Evolutionary conservation across 2,329 filamentous ascomycete genomes (phyloP).

Genomic region (Sphaerostilbella broomeana): DNA sequence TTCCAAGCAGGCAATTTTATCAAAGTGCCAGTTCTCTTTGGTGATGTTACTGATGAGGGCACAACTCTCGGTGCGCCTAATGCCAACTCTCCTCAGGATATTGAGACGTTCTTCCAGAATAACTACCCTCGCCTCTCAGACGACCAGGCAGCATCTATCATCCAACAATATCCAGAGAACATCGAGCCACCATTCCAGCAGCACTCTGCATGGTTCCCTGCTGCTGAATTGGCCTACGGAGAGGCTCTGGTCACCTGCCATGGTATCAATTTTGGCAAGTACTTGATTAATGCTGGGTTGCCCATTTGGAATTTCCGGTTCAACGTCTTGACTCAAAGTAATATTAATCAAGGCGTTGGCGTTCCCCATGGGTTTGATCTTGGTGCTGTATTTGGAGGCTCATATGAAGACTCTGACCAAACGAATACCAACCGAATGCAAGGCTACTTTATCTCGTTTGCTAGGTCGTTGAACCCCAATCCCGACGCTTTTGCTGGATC

Average conservation of each 20-base stretch:
- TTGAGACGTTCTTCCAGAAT: slow-evolving; percentile 7
- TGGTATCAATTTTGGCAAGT: slow-evolving; percentile 11
- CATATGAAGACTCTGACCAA: slow-evolving; percentile 15
- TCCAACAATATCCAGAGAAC: slow-evolving; percentile 7
- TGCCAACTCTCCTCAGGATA: slow-evolving; percentile 1
- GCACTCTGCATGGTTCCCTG: slow-evolving; percentile 9
- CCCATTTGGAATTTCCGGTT: slow-evolving; percentile 10
- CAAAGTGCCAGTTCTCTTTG: slow-evolving; percentile 45
- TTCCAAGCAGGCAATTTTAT: slow-evolving; percentile 45
- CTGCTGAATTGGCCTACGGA: slow-evolving; percentile 9
- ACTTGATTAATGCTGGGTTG: slow-evolving; percentile 4
- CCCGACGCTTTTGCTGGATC: slow-evolving; percentile 30
- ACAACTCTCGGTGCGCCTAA: slow-evolving; percentile 24
- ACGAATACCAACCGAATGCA: slow-evolving; percentile 54
- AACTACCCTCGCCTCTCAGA: slow-evolving; percentile 6
- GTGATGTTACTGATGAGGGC: slow-evolving; percentile 33
- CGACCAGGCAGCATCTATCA: slow-evolving; percentile 7
- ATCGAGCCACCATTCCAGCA: slow-evolving; percentile 5
- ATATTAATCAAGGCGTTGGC: slow-evolving; percentile 48
- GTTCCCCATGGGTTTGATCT: slow-evolving; percentile 59
- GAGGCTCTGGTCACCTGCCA: slow-evolving; percentile 8
- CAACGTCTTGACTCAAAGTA: slow-evolving; percentile 16
- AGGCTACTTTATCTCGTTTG: slow-evolving; percentile 64
- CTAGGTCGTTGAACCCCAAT: slow-evolving; percentile 59
- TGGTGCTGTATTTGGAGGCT: slow-evolving; percentile 55